Conservation (phyloP, 257 asterid species). For the Forsythia viridissima region DNA sequence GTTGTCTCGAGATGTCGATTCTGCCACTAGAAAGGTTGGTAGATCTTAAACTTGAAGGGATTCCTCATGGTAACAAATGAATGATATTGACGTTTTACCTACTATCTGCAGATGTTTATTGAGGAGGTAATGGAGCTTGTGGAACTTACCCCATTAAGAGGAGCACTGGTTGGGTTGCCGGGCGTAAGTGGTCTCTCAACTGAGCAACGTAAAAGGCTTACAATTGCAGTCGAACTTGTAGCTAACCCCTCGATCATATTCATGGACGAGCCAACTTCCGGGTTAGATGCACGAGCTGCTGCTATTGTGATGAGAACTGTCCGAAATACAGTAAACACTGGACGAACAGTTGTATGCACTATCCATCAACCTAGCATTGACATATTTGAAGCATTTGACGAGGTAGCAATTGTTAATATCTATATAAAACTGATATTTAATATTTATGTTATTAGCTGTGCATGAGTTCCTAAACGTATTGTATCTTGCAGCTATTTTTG, state of each 20-base stretch:
- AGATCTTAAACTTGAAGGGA: background rate
- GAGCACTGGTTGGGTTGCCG: slow-evolving; percentile 57
- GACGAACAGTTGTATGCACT: slow-evolving; percentile 66
- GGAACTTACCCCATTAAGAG: slow-evolving; percentile 45
- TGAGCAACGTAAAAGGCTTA: slow-evolving; percentile 63
- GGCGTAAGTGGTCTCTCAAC: slow-evolving; percentile 58
- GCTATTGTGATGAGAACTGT: slow-evolving; percentile 67
- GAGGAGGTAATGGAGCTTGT: slow-evolving; percentile 70
- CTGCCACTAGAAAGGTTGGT: slow-evolving; percentile 43
- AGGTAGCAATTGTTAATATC: slow-evolving; percentile 28
- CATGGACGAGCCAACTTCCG: slow-evolving; percentile 70
- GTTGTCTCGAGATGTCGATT: slow-evolving; percentile 44
- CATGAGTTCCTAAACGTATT: slow-evolving; percentile 1
- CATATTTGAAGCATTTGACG: slow-evolving; percentile 68
- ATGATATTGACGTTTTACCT: background rate
- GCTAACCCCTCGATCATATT: slow-evolving; percentile 62
- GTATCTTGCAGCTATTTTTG: slow-evolving; percentile 47
- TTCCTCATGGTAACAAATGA: background rate
- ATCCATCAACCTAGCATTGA: slow-evolving; percentile 71
- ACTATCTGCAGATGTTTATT: slow-evolving; percentile 41
- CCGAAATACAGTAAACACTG: slow-evolving; percentile 62
- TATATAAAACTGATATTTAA: background rate
- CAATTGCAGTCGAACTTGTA: slow-evolving; percentile 69
- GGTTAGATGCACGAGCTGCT: slow-evolving; percentile 66
- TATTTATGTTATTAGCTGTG: background rate